Evolutionary conservation across 495 filamentous ascomycete species (phyloP).

Genomic region (Tuber melanosporum): DNA sequence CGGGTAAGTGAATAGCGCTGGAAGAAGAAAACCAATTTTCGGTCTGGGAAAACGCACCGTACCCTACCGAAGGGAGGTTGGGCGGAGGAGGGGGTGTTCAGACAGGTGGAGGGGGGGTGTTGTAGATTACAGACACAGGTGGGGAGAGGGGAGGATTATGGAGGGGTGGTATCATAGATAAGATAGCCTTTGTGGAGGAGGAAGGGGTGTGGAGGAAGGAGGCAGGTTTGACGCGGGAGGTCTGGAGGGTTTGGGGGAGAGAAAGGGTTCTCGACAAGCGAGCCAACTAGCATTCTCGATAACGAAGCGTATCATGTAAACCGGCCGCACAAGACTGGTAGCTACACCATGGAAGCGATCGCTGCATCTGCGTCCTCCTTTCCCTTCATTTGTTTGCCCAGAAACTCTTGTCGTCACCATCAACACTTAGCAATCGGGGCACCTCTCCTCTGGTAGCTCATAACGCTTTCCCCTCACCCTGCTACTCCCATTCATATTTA

Average conservation of each 20-base stretch:
- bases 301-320: background rate
- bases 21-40: conserved; percentile 18
- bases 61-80: background rate
- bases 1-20: conserved; percentile 7
- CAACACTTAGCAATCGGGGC: background rate
- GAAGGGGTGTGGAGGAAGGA: background rate
- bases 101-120: conserved; percentile 17
- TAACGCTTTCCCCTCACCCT: background rate
- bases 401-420: conserved; percentile 2
- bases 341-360: background rate
- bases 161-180: background rate
- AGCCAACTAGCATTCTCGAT: background rate
- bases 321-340: background rate
- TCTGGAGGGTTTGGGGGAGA: background rate
- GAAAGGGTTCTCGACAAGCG: background rate
- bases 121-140: conserved; percentile 25
- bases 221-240: background rate
- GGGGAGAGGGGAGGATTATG: conserved; percentile 23
- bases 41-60: background rate
- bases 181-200: background rate
- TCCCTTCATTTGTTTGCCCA: background rate
- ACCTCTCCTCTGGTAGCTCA: background rate
- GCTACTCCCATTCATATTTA: background rate
- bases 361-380: background rate
- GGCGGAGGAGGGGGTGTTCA: conserved; percentile 10